Evolutionary conservation across 2,329 filamentous ascomycete species (phyloP), one percentile per base, ranked within the genome.

Genomic region (Trichothecium sympodiale): DNA sequence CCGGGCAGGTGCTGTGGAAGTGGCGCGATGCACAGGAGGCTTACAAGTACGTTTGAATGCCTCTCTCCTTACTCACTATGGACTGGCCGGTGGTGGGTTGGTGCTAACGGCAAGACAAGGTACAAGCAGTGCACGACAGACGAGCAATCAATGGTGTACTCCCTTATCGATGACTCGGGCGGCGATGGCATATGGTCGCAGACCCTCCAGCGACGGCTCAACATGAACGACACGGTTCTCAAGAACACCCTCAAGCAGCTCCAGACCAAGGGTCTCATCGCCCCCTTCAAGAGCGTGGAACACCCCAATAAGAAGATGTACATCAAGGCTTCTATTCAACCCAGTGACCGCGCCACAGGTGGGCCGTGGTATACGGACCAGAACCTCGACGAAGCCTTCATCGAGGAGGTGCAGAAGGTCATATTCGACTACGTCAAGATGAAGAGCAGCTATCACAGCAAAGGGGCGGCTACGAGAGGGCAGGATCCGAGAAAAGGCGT

Each of bases 291-390:
- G 62, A 91, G 82, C 57, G 87, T 94, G 59, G 87, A 94, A 61
- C 80, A 83, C 52, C 85, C 86, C 18, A 83, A 80, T 46, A 83
- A 91, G 54, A 94, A 94, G 62, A 94, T 94, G 73, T 98, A 91
- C 68, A 94, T 98, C 71, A 80, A 94, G 51, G 77, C 80, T 36
- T 80, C 80, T 43, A 73, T 98, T 41, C 76, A 78, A 9, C 89
- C 91, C 1, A 85, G 81, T 36, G 88, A 95, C 42, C 83, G 91
- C 42, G 84, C 93, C 32, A 94, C 87, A 0, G 91, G 91, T 33
- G 91, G 91, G 2, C 83, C 86, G 8, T 98, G 89, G 85, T 95
- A 91, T 56, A 88, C 84, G 7, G 87, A 94, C 43, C 84, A 86
- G 35, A 83, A 88, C 44, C 71, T 96, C 10, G 91, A 98, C 58